These are phyloP conservation scores for Onygenales sp. DNA, from an alignment of 2,329 filamentous ascomycete species.

Conservation along the genomic window DNA sequence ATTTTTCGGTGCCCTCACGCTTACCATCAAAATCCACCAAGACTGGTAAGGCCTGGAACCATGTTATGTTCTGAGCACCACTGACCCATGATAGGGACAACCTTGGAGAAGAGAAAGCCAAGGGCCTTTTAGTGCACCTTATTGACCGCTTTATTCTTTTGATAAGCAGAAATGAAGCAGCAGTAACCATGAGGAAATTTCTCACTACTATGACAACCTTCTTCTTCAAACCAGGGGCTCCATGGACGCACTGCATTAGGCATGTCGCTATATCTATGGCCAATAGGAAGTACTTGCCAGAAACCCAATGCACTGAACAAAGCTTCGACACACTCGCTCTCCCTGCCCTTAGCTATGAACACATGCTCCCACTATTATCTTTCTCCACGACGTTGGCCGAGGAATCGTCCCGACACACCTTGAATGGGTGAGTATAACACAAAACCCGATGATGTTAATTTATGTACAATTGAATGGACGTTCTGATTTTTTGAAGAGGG, in stretches of 20 bases:
- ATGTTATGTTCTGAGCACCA: not conserved
- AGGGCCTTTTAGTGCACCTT: slow-evolving; percentile 31
- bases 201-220: slow-evolving; percentile 35
- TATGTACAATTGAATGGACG: too few species aligned
- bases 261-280: slow-evolving; percentile 30
- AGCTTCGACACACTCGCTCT: slow-evolving; percentile 23
- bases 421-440: slow-evolving; percentile 5
- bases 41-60: slow-evolving; percentile 51
- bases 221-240: slow-evolving; percentile 30
- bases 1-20: slow-evolving; percentile 87
- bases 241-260: slow-evolving; percentile 29
- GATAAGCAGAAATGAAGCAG: slow-evolving; percentile 27
- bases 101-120: slow-evolving; percentile 23
- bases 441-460: not conserved
- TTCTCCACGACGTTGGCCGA: slow-evolving; percentile 34
- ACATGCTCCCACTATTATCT: slow-evolving; percentile 26
- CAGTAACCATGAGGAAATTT: slow-evolving; percentile 38
- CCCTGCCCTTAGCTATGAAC: slow-evolving; percentile 26
- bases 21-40: slow-evolving; percentile 91
- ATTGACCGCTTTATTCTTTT: slow-evolving; percentile 34
- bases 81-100: slow-evolving; percentile 21
- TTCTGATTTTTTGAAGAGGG: slow-evolving; percentile 1
- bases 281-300: slow-evolving; percentile 26
- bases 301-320: slow-evolving; percentile 21
- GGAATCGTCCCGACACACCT: slow-evolving; percentile 20